A percentile compares a stretch with the other conserved stretches of the same genome.
Evolutionary conservation across 75 land plant species (phyloP).

Genomic region (Gnetum montanum): DNA sequence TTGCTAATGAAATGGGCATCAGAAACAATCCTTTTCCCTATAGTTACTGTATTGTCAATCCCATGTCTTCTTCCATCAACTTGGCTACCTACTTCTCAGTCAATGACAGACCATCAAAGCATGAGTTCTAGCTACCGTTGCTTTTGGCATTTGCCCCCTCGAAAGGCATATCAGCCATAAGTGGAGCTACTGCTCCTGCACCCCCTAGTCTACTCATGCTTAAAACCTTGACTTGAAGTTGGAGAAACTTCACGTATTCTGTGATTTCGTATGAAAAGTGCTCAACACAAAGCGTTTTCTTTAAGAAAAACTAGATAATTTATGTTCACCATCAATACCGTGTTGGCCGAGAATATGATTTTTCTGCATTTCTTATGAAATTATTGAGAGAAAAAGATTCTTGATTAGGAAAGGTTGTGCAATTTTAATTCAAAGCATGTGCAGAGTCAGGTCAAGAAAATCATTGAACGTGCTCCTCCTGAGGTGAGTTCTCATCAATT

Average conservation of each 20-base stretch:
- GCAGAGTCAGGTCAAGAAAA: too few species aligned
- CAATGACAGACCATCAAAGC: constrained; percentile 28
- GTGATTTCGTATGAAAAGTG: too few species aligned
- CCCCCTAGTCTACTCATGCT: constrained; percentile 98
- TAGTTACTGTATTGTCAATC: constrained; percentile 63
- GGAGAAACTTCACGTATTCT: constrained; percentile 94
- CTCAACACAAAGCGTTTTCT: too few species aligned
- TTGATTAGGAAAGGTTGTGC: too few species aligned
- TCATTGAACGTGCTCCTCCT: too few species aligned
- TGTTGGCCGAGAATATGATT: too few species aligned
- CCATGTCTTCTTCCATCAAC: constrained; percentile 70
- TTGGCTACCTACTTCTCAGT: constrained; percentile 67
- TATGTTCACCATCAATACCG: too few species aligned
- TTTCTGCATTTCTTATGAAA: too few species aligned
- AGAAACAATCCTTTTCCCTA: constrained; percentile 76
- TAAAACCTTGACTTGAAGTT: too few species aligned
- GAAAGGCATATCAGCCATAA: constrained; percentile 49
- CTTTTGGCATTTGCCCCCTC: constrained; percentile 35
- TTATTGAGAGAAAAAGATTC: too few species aligned
- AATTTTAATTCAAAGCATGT: too few species aligned
- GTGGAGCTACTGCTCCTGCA: constrained; percentile 74
- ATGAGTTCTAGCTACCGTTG: constrained; percentile 9
- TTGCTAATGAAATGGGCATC: constrained; percentile 73
- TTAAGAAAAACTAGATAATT: neutral
- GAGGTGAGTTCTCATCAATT: too few species aligned